A percentile compares a stretch with the other conserved stretches of the same genome.
phyloP scores from a whole-genome alignment of 2,329 filamentous ascomycete species.

The Monilinia fructicola region DNA sequence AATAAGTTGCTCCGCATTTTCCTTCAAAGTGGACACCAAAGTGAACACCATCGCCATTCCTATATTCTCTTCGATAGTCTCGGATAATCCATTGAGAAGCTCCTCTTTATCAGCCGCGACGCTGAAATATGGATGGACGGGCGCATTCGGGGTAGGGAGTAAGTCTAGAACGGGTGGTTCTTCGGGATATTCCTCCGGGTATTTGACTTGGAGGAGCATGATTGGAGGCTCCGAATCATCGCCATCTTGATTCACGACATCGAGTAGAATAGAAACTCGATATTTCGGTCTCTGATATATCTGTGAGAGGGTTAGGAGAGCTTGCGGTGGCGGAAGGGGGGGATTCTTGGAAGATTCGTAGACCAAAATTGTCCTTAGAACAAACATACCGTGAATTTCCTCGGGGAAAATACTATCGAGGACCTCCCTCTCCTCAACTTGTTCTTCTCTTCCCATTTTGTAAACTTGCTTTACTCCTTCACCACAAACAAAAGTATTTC shows the following conservation, averaged over 20 bases:
- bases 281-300: constrained; percentile 87
- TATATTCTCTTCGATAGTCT: constrained; percentile 84
- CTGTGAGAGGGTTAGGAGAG: constrained; percentile 47
- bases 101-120: constrained; percentile 74
- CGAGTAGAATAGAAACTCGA: constrained; percentile 81
- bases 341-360: neutral
- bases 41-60: constrained; percentile 99
- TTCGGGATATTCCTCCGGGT: constrained; percentile 89
- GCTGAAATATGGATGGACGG: constrained; percentile 71
- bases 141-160: constrained; percentile 66
- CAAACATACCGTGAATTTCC: constrained; percentile 77
- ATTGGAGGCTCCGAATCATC: constrained; percentile 64
- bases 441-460: constrained; percentile 76
- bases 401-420: constrained; percentile 98
- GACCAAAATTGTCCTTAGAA: constrained; percentile 8
- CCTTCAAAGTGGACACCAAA: constrained; percentile 82
- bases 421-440: constrained; percentile 93
- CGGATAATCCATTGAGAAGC: constrained; percentile 69
- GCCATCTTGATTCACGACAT: constrained; percentile 66
- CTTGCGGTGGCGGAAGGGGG: constrained; percentile 15
- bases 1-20: constrained; percentile 84
- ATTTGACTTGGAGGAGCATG: constrained; percentile 80
- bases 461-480: constrained; percentile 16
- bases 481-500: constrained; percentile 9
- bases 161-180: constrained; percentile 81